A percentile compares a stretch with the other conserved stretches of the same genome.
These are phyloP conservation scores for Rostrohypoxylon terebratum DNA, from an alignment of 495 filamentous ascomycete species.

Conservation along the genomic window DNA sequence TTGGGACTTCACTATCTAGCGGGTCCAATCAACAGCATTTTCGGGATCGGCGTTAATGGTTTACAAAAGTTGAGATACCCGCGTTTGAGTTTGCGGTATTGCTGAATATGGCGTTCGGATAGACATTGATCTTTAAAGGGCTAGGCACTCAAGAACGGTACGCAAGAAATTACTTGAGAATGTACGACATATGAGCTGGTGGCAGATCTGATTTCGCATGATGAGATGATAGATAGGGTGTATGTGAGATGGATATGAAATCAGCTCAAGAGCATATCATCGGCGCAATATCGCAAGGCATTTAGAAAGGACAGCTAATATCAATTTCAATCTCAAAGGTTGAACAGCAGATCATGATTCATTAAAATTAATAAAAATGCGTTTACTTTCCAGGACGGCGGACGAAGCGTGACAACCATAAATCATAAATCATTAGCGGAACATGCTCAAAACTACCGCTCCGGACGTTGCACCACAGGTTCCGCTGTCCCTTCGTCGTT, in stretches of 20 bases:
- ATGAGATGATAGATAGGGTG: background rate
- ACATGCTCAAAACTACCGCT: background rate
- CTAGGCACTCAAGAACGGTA: background rate
- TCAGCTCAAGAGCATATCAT: background rate
- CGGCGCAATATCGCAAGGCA: background rate
- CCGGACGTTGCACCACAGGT: background rate
- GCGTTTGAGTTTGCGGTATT: constrained; percentile 29
- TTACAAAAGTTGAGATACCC: constrained; percentile 48
- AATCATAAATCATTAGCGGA: background rate
- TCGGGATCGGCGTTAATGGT: constrained; percentile 42
- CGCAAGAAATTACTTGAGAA: background rate
- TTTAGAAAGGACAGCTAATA: background rate
- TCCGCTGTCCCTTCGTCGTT: constrained; percentile 13
- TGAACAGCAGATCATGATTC: background rate
- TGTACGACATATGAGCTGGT: background rate
- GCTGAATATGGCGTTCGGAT: constrained; percentile 10
- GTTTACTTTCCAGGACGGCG: background rate
- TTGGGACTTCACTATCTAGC: constrained; percentile 77
- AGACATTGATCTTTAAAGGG: constrained; percentile 1
- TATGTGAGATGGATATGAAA: background rate
- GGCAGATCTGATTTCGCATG: background rate
- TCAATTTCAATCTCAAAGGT: background rate
- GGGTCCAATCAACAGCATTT: constrained; percentile 9
- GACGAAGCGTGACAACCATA: background rate
- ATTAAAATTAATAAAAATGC: background rate